phyloP scores from a whole-genome alignment of 495 filamentous ascomycete genomes.

The Podospora fimiseda region DNA sequence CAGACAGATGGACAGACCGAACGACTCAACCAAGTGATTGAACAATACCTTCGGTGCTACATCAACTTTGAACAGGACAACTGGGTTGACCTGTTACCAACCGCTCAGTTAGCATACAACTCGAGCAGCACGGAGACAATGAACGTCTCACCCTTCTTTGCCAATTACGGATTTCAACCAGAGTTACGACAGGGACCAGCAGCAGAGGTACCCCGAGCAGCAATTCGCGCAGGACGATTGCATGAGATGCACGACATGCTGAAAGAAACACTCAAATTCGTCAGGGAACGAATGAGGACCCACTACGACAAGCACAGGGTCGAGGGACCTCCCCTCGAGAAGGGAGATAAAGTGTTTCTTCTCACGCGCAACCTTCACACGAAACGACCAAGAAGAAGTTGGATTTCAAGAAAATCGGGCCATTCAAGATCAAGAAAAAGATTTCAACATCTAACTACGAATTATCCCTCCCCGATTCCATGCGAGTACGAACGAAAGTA shows the following conservation, averaged over 20 bases:
- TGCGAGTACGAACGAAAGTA: not conserved
- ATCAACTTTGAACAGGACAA: not conserved
- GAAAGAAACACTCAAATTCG: not conserved
- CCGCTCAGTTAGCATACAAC: not conserved
- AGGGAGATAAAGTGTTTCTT: conserved; percentile 2
- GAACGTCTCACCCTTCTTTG: not conserved
- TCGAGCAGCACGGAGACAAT: not conserved
- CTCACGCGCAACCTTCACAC: not conserved
- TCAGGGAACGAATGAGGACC: not conserved
- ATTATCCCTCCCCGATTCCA: not conserved
- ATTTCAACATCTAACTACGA: not conserved
- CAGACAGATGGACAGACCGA: too few species aligned
- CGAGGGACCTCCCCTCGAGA: not conserved
- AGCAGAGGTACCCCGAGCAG: not conserved
- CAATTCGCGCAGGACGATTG: not conserved
- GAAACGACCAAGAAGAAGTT: conserved; percentile 3
- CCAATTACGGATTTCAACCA: not conserved
- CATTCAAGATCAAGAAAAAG: not conserved
- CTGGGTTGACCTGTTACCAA: not conserved
- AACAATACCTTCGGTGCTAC: not conserved
- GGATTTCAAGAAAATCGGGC: not conserved
- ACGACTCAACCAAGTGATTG: not conserved
- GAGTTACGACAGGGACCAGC: not conserved
- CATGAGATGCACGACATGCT: not conserved
- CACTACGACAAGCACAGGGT: not conserved